Evolutionary conservation across 225 moss, liverwort and hornwort species (phyloP).

Genomic region (Bryoerythrophyllum caledonicum): DNA sequence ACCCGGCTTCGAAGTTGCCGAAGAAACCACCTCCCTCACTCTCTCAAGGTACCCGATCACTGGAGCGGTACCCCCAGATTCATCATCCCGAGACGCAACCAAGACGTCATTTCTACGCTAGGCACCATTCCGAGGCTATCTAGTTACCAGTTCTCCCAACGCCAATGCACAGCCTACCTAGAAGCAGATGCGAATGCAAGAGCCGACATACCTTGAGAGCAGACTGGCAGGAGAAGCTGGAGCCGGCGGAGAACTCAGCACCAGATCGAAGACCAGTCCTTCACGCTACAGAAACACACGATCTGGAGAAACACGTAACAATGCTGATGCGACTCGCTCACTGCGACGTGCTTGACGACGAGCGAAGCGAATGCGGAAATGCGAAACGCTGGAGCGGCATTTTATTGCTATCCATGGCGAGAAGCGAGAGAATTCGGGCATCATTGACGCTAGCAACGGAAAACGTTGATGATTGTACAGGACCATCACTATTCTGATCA

Average conservation of each 20-base stretch:
- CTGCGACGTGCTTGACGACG: not conserved
- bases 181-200: not conserved
- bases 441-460: too few relatives aligned
- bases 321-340: not conserved
- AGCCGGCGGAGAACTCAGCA: not conserved
- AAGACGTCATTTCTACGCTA: not conserved
- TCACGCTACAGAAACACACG: not conserved
- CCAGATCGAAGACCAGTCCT: not conserved
- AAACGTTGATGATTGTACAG: too few relatives aligned
- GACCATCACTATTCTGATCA: too few relatives aligned
- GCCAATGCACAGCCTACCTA: not conserved
- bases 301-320: not conserved
- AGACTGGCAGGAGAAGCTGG: not conserved
- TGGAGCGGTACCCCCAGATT: not conserved
- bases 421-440: not conserved
- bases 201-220: not conserved
- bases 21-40: not conserved
- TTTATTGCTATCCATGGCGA: not conserved
- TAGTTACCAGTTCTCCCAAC: not conserved
- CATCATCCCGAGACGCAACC: not conserved
- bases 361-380: not conserved
- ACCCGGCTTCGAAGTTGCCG: not conserved
- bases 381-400: too few relatives aligned
- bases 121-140: not conserved
- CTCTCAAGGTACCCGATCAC: not conserved